Percentiles rank a stretch among this genome's conserved stretches.
Evolutionary conservation across 345 rosid species (phyloP).

Genomic region (Heritiera fomes): DNA sequence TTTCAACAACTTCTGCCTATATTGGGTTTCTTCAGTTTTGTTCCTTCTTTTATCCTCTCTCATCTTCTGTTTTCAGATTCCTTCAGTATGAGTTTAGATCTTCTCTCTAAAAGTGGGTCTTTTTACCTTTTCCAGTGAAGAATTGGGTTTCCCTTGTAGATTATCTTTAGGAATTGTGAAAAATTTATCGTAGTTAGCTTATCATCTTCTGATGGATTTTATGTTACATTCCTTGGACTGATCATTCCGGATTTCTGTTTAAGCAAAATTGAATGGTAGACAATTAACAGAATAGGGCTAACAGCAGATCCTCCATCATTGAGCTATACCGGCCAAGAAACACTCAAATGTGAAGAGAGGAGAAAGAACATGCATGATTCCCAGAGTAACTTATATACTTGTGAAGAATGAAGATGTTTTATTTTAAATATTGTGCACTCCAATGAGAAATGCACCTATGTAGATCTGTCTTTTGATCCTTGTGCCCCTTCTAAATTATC

Average conservation of each 20-base stretch:
- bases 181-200: background rate
- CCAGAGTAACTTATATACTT: too few relatives aligned
- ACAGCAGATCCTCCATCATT: background rate
- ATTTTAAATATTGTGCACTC: too few relatives aligned
- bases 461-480: too few relatives aligned
- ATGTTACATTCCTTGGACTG: background rate
- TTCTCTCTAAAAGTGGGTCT: background rate
- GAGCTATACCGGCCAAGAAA: background rate
- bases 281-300: background rate
- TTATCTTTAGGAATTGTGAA: background rate
- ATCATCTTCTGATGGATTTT: background rate
- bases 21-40: background rate
- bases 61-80: background rate
- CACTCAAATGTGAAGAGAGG: background rate
- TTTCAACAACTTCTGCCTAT: background rate
- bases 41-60: background rate
- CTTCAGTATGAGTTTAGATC: background rate
- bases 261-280: background rate
- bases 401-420: too few relatives aligned
- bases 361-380: background rate
- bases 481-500: too few relatives aligned
- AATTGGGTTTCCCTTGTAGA: background rate
- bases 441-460: too few relatives aligned
- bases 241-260: background rate
- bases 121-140: background rate